phyloP scores from a whole-genome alignment of 2,329 filamentous ascomycete species.

The Sarocladiaceae sp. region DNA sequence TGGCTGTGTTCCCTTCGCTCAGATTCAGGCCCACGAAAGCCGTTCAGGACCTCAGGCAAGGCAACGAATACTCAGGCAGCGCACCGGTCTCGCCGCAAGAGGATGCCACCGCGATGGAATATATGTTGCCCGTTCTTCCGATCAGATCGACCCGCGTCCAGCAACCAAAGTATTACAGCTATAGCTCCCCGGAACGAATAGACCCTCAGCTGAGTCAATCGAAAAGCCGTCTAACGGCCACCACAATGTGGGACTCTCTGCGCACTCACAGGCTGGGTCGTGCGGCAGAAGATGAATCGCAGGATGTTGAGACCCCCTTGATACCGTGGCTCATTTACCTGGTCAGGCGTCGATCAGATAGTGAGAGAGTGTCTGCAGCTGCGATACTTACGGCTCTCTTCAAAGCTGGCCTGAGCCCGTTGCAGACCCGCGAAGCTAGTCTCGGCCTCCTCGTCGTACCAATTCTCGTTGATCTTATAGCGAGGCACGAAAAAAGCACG shows the following conservation, averaged over 20 bases:
- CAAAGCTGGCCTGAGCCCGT: constrained; percentile 61
- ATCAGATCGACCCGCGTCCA: constrained; percentile 31
- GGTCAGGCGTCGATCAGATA: constrained; percentile 51
- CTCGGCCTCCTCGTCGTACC: constrained; percentile 67
- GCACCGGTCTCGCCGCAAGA: constrained; percentile 37
- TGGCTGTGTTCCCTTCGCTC: constrained; percentile 63
- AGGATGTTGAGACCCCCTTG: constrained; percentile 59
- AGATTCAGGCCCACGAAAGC: constrained; percentile 47
- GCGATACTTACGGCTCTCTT: constrained; percentile 66
- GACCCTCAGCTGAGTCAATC: constrained; percentile 14
- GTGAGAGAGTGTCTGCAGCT: constrained; percentile 63
- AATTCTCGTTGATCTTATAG: constrained; percentile 61
- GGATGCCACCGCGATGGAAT: constrained; percentile 56
- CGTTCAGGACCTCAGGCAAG: constrained; percentile 45
- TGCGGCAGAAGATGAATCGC: not conserved
- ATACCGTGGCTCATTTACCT: constrained; percentile 70
- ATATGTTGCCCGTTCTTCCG: constrained; percentile 55
- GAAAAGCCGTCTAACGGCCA: constrained; percentile 23
- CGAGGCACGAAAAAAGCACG: constrained; percentile 40
- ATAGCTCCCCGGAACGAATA: constrained; percentile 1
- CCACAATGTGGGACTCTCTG: constrained; percentile 26
- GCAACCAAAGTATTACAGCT: constrained; percentile 13
- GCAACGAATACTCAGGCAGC: constrained; percentile 49
- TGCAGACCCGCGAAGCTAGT: constrained; percentile 54
- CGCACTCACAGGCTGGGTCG: constrained; percentile 5